These are phyloP conservation scores for Sindora glabra DNA, from an alignment of 306 rosid genomes.

Conservation along the genomic window DNA sequence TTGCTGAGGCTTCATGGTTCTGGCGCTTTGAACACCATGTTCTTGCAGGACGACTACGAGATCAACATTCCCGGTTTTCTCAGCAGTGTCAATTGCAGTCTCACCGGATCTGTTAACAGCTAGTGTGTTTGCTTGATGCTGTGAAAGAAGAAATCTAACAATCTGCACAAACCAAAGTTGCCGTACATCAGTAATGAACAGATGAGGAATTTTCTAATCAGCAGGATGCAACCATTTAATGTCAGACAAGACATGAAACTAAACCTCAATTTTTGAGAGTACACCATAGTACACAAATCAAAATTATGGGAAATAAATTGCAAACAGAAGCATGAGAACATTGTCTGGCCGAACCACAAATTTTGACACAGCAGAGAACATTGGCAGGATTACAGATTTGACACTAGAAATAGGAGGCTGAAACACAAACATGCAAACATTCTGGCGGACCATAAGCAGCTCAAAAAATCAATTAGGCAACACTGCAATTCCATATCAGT, in stretches of 20 bases:
- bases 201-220: neutral
- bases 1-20: constrained; percentile 44
- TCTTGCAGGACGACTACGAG: constrained; percentile 49
- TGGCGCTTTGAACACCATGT: constrained; percentile 66
- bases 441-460: neutral
- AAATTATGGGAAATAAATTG: too few relatives aligned
- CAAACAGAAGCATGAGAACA: too few relatives aligned
- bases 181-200: neutral
- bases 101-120: constrained; percentile 64
- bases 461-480: neutral
- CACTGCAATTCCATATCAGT: neutral
- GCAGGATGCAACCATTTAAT: neutral
- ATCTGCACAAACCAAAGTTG: constrained; percentile 46
- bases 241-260: too few relatives aligned
- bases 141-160: constrained; percentile 54
- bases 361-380: too few relatives aligned
- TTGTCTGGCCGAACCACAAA: neutral
- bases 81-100: constrained; percentile 90
- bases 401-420: too few relatives aligned
- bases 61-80: constrained; percentile 48
- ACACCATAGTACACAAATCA: too few relatives aligned
- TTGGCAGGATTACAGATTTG: too few relatives aligned
- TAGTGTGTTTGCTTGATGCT: constrained; percentile 31
- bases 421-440: too few relatives aligned
- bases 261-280: too few relatives aligned